These are phyloP conservation scores for Trichoderma sp. DNA, from an alignment of 2,329 filamentous ascomycete species.

Conservation along the genomic window DNA sequence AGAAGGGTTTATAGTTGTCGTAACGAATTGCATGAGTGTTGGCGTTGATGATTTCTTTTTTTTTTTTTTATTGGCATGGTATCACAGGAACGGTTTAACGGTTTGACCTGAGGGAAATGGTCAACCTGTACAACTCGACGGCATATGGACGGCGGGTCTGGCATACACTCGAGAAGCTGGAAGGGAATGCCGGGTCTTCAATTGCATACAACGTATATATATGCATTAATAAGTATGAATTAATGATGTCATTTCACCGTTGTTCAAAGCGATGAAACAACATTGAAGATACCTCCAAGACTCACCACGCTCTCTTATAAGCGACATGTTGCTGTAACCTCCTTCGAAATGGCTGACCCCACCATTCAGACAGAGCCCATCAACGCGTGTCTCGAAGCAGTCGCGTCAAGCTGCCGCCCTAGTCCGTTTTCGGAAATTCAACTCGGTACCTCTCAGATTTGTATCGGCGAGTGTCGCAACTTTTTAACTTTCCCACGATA, in stretches of 20 bases:
- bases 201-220: neutral
- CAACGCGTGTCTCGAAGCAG: conserved; percentile 29
- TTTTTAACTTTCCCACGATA: neutral
- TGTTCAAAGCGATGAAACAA: neutral
- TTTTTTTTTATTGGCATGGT: neutral
- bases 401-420: conserved; percentile 20
- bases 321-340: neutral
- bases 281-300: neutral
- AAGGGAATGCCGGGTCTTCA: neutral
- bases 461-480: conserved; percentile 1
- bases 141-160: neutral
- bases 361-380: conserved; percentile 6
- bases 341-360: neutral
- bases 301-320: neutral
- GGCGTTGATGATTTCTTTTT: conserved; percentile 1
- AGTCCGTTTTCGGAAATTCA: conserved; percentile 8
- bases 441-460: conserved; percentile 10
- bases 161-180: neutral
- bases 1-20: conserved; percentile 10
- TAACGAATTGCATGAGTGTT: neutral
- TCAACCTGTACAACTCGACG: neutral
- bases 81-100: neutral
- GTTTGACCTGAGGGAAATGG: neutral
- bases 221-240: neutral
- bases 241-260: neutral